Conservation (phyloP, 2,329 filamentous ascomycete genomes). For the Atkinsonella texensis region DNA sequence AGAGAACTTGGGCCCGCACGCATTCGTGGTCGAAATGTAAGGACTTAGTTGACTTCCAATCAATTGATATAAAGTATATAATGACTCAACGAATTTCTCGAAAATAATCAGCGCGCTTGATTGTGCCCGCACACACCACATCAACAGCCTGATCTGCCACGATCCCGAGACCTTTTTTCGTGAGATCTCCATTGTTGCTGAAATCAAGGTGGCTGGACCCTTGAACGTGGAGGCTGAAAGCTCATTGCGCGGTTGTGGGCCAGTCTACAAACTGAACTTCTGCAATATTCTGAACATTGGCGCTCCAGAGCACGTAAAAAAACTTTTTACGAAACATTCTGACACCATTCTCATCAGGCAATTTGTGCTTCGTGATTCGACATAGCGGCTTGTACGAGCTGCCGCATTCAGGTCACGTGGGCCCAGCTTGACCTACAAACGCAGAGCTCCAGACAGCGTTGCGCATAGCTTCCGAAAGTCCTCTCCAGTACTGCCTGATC, state of each 20-base stretch:
- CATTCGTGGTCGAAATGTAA: constrained; percentile 26
- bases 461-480: constrained; percentile 6
- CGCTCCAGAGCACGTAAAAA: not conserved
- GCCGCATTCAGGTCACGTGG: constrained; percentile 4
- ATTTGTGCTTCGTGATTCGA: too few relatives aligned
- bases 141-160: too few relatives aligned
- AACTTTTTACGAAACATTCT: not conserved
- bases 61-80: not conserved
- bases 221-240: not conserved
- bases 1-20: constrained; percentile 66
- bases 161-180: not conserved
- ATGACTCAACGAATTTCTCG: constrained; percentile 4
- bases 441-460: not conserved
- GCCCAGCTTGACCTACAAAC: not conserved
- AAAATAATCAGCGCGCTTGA: not conserved
- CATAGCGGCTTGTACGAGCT: not conserved
- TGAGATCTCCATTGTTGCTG: not conserved
- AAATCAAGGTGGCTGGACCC: not conserved
- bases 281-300: not conserved
- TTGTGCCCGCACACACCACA: too few relatives aligned
- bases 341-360: too few relatives aligned
- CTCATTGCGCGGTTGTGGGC: not conserved
- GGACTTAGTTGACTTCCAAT: not conserved
- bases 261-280: not conserved
- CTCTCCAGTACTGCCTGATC: not conserved